Conservation (phyloP, 805 yeast species). For the Saturnispora sanitii region DNA sequence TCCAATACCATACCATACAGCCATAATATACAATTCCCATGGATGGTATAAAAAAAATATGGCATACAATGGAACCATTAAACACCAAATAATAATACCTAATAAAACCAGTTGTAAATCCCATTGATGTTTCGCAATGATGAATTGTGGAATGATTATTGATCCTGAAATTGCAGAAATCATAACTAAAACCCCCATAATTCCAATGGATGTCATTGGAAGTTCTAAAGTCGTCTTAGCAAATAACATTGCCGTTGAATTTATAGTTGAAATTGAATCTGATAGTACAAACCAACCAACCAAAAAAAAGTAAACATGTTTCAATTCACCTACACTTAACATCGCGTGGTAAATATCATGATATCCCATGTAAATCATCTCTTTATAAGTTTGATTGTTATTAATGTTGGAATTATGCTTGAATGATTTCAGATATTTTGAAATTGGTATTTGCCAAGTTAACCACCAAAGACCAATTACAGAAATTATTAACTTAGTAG, state of each 20-base stretch:
- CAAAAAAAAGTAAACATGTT: slow-evolving; percentile 57
- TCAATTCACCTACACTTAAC: slow-evolving; percentile 48
- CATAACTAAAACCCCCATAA: slow-evolving; percentile 58
- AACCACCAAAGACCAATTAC: slow-evolving; percentile 75
- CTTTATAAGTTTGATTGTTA: not conserved
- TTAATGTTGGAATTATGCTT: not conserved
- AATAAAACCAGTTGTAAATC: slow-evolving; percentile 42
- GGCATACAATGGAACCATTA: slow-evolving; percentile 65
- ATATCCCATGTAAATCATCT: slow-evolving; percentile 44
- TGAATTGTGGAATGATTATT: slow-evolving; percentile 38
- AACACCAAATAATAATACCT: slow-evolving; percentile 47
- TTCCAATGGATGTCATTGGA: slow-evolving; percentile 56
- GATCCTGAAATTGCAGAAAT: slow-evolving; percentile 63
- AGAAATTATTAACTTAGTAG: slow-evolving; percentile 49
- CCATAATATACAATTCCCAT: slow-evolving; percentile 60
- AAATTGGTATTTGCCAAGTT: slow-evolving; percentile 55
- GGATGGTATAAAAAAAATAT: slow-evolving; percentile 52
- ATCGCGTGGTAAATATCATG: slow-evolving; percentile 42
- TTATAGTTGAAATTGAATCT: slow-evolving; percentile 69
- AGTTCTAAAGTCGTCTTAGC: slow-evolving; percentile 62
- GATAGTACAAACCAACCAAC: slow-evolving; percentile 70
- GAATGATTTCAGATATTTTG: slow-evolving; percentile 29
- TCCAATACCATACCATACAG: slow-evolving; percentile 67
- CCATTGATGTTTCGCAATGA: slow-evolving; percentile 29
- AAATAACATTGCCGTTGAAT: slow-evolving; percentile 68